Evolutionary conservation across 2,329 filamentous ascomycete species (phyloP).

Genomic region (Akanthomyces uredinophilus): DNA sequence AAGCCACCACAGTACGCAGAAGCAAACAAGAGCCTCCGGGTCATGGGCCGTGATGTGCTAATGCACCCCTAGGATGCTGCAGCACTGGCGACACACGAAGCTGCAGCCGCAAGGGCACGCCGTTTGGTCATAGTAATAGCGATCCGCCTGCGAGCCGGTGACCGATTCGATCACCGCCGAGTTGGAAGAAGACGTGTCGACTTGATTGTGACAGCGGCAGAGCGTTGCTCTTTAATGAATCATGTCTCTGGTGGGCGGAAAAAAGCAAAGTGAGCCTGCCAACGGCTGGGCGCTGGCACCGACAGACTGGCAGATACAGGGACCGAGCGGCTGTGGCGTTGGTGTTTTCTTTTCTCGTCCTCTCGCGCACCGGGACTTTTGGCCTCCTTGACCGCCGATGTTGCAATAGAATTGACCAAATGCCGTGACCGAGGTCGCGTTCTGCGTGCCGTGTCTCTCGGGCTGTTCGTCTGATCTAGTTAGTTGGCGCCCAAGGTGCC

Average conservation of each 20-base stretch:
- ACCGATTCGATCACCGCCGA: not conserved
- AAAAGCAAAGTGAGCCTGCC: not conserved
- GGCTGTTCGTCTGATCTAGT: not conserved
- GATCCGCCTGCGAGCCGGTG: not conserved
- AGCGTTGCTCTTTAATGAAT: not conserved
- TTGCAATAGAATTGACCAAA: too few species aligned
- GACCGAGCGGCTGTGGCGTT: constrained; percentile 1
- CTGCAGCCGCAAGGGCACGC: not conserved
- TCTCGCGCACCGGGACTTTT: not conserved
- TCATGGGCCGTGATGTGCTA: not conserved
- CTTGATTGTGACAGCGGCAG: not conserved
- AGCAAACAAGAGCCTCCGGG: not conserved
- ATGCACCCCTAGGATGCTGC: not conserved
- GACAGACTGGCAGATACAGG: not conserved
- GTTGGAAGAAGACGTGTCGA: not conserved
- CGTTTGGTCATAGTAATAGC: not conserved
- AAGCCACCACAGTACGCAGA: not conserved
- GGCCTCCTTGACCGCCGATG: not conserved
- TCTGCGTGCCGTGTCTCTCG: not conserved
- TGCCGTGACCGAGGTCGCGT: not conserved
- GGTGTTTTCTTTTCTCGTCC: not conserved
- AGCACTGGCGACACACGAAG: not conserved
- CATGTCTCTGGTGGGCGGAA: not conserved
- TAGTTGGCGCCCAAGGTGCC: not conserved
- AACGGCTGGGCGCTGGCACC: not conserved